Evolutionary conservation across 225 moss, liverwort and hornwort species (phyloP), one percentile per base, ranked within the genome.

Genomic region (Takakia lepidozioides): DNA sequence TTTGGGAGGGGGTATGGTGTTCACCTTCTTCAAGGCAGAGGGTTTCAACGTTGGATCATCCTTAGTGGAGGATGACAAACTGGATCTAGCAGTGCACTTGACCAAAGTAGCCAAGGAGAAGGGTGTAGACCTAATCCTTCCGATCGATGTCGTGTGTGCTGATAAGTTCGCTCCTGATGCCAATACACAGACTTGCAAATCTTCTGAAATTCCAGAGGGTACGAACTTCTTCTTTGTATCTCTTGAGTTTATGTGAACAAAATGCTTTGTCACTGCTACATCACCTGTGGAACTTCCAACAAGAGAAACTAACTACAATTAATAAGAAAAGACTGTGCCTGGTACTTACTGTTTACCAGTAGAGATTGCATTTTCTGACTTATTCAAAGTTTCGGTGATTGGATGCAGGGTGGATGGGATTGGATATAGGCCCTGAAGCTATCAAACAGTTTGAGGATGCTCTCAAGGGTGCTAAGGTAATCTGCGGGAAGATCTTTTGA

Each of bases 1-100:
- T 40, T 72, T 95, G 58, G 93, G 93, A 67, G 93, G 93, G 63
- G 93, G 93, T 52, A 95, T 95, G 89, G 81, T 95, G 41, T 95
- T 95, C 56, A 95, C 93, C 5, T 95, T 95, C 77, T 95, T 78
- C 70, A 86, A 95, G 75, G 73, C 89, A 10, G 71, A 84, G 39
- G 93, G 89, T 0, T 49, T 65, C 49, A 51, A 61, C n/a, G 80
- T 95, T 2, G 93, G 93, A 20, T 37, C 55, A 29, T 95, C 93
- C 3, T 84, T 95, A 5, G 93, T 95, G 27, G 89, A 95, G 63
- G 77, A 95, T 1, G 93, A 95, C 64, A 95, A 84, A 58, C 74
- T 95, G 42, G 89, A 86, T 3, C 72, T 95, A 48, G 93, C 93
- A 0, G 71, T 65, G 38, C 43, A 40, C 11, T 49, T 95, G 44